Conservation (phyloP, 768 basidiomycete species). For the Boletellus ananiceps region DNA sequence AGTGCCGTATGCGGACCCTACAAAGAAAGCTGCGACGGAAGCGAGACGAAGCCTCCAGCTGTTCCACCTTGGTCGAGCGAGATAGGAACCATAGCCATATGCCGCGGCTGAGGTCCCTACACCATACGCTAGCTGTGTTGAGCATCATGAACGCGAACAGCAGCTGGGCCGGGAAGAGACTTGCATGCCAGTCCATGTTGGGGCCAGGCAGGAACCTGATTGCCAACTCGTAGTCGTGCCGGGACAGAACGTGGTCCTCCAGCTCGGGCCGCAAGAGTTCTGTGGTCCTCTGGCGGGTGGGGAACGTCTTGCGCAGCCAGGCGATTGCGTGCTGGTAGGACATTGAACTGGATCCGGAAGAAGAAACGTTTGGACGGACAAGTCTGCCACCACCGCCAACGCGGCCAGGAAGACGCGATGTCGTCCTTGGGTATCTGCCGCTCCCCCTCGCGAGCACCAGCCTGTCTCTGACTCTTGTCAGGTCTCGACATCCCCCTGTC, state of each 20-base stretch:
- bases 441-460: conserved; percentile 1
- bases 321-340: conserved; percentile 25
- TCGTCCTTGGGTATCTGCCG: conserved; percentile 24
- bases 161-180: conserved; percentile 12
- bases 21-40: conserved; percentile 21
- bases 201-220: conserved; percentile 48
- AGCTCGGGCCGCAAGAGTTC: conserved; percentile 31
- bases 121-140: conserved; percentile 20
- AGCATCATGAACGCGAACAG: conserved; percentile 1
- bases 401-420: not conserved
- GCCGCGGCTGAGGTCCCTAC: conserved; percentile 21
- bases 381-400: conserved; percentile 14
- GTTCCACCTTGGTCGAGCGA: conserved; percentile 29
- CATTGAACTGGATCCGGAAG: conserved; percentile 5
- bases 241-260: conserved; percentile 25
- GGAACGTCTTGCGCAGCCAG: conserved; percentile 45
- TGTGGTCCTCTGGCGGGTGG: conserved; percentile 31
- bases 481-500: conserved; percentile 23
- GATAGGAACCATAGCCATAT: conserved; percentile 23
- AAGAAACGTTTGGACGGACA: too few relatives aligned
- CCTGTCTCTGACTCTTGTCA: conserved; percentile 17
- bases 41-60: conserved; percentile 22
- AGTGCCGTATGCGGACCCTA: conserved; percentile 33
- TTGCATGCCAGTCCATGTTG: conserved; percentile 43
- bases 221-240: conserved; percentile 54